Evolutionary conservation across 1,284 basidiomycete genomes (phyloP), one percentile per base, ranked within the genome.

Genomic region (Kwoniella shivajii): DNA sequence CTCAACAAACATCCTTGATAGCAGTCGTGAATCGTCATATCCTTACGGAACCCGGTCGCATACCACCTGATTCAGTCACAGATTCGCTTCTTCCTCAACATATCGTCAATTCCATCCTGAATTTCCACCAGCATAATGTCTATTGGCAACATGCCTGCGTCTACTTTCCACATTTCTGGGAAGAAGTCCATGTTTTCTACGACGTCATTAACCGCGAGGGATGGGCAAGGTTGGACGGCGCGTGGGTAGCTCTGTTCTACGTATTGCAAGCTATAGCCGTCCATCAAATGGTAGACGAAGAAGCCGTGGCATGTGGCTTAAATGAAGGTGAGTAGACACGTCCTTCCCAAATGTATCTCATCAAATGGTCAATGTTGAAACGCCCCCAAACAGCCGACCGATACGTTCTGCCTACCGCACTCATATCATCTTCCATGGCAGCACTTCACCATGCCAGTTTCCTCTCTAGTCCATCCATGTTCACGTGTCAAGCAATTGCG

Each of bases 71-170:
- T 7, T 30, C 16, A 14, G 51, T 66, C 34, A 57, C 45, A 2
- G 59, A 60, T 36, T 53, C 59, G n/a, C 42, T 66, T 5, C 59
- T 66, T 2, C 64, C 64, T 9, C 45, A 44, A 10, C 38, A 50
- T 2, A 46, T 53, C 43, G 59, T 63, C 6, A 6, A n/a, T 18
- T 11, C 47, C n/a, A 61, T 66, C 24, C 47, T 66, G 14, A 7
- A n/a, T 6, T 63, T 60, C 36, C 58, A 62, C 42, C 30, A 57
- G 36, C n/a, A 38, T 1, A 45, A 61, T n/a, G 59, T 57, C 5
- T 41, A 48, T 4, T 66, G 64, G 64, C 64, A 66, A 46, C 64
- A 66, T 51, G 57, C 57, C n/a, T 66, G 64, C 44, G 46, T 66
- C 18, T 59, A 52, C 50, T 61, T 57, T 36, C 64, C 64, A 1